Evolutionary conservation across 257 asterid species (phyloP), one percentile per base, ranked within the genome.

Genomic region (Rubia yunnanensis): DNA sequence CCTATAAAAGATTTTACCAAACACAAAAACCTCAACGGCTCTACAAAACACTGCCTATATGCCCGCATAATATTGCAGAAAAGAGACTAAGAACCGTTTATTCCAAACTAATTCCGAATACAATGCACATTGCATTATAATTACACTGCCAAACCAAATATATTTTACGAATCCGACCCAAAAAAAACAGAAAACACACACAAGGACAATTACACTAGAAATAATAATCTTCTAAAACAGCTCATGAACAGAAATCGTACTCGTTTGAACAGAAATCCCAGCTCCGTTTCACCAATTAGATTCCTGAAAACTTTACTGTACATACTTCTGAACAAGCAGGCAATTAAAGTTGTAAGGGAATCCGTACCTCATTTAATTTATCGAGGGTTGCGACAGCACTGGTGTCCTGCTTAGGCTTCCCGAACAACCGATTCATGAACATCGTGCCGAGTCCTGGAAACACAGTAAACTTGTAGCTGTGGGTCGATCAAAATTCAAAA

Each of bases 311-410:
- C 48, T 39, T 10, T 10, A 39, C 13, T 11, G 4, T 11, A 10
- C 48, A 38, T 38, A 10, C 0, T 10, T 10, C 10, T 38, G 14
- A 39, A 10, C 48, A 11, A 39, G 14, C 48, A 39, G 15, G 48
- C 48, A 44, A 44, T 15, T 15, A 44, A 44, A 44, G 52, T 39
- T 1, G 48, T 15, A 65, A 46, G 5, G 38, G 17, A 58, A 27
- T 31, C n/a, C 35, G 23, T 85, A 86, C 95, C 91, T 89, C 94
- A 58, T 79, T 81, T 61, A 89, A 72, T 73, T 87, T 82, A 56
- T 83, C 94, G 13, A 89, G 74, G 60, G 85, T 70, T 32, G 77
- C 31, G 70, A 89, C 82, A 70, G 86, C 83, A 83, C 60, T 75
- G 28, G 72, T 50, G 83, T 85, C 88, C 69, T 75, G 76, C 84